Conservation (phyloP, 208 protist genomes). For the Wallacemonas sp. region DNA sequence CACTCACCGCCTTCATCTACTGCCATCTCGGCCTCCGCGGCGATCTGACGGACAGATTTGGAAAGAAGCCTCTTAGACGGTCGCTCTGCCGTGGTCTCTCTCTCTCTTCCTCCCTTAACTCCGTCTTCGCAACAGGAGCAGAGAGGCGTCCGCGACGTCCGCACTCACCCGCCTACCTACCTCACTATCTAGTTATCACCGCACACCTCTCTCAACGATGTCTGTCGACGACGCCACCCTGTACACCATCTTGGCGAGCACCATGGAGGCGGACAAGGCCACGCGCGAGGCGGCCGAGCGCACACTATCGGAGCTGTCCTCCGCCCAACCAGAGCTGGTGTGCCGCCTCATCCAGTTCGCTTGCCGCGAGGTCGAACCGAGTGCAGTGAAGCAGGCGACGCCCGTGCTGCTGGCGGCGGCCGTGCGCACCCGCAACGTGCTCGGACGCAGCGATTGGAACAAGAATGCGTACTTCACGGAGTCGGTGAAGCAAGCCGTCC, state of each 20-base stretch:
- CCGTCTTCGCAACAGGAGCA: too few relatives aligned
- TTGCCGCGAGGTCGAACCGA: constrained; percentile 20
- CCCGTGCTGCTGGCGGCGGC: constrained; percentile 54
- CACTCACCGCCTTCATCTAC: too few relatives aligned
- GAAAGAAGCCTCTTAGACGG: too few relatives aligned
- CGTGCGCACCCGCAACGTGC: constrained; percentile 74
- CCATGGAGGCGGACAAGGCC: constrained; percentile 64
- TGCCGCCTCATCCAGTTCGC: constrained; percentile 59
- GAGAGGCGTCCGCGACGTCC: too few relatives aligned
- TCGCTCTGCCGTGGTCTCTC: too few relatives aligned
- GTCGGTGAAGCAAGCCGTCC: constrained; percentile 39
- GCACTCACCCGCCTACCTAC: too few relatives aligned
- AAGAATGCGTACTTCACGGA: constrained; percentile 51
- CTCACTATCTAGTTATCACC: too few relatives aligned
- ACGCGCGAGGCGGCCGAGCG: constrained; percentile 65
- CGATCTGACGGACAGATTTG: too few relatives aligned
- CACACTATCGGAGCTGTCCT: constrained; percentile 43
- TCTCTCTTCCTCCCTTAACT: not conserved
- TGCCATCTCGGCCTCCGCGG: too few relatives aligned
- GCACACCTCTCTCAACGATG: not conserved
- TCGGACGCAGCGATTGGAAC: constrained; percentile 76
- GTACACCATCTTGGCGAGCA: constrained; percentile 63
- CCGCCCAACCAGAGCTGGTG: constrained; percentile 45
- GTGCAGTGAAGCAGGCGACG: constrained; percentile 11
- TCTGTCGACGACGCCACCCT: constrained; percentile 32